A percentile compares a stretch with the other conserved stretches of the same genome.
Conservation (phyloP, 495 filamentous ascomycete species). For the Aspergillus sclerotioniger region DNA sequence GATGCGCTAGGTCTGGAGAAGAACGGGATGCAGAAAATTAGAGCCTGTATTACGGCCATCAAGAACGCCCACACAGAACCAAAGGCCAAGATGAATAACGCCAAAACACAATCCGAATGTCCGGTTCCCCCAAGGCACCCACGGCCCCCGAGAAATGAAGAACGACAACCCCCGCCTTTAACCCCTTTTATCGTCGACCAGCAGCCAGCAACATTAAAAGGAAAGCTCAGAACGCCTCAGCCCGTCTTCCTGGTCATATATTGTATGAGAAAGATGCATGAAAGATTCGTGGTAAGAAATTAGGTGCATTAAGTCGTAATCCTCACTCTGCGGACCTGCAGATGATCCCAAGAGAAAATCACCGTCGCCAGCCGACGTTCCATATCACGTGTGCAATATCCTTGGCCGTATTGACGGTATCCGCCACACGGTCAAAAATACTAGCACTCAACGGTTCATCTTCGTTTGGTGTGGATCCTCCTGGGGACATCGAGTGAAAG, state of each 20-base stretch:
- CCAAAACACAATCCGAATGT: not conserved
- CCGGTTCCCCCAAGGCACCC: not conserved
- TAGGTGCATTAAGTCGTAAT: not conserved
- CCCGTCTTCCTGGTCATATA: conserved; percentile 1
- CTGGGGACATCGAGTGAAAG: conserved; percentile 69
- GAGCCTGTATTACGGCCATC: not conserved
- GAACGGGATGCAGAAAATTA: not conserved
- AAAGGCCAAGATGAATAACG: not conserved
- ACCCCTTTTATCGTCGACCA: not conserved
- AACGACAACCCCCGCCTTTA: not conserved
- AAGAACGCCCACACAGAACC: not conserved
- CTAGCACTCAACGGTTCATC: conserved; percentile 52
- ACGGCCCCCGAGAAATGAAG: not conserved
- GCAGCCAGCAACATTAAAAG: not conserved
- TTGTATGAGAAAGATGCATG: not conserved
- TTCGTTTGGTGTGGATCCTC: conserved; percentile 85
- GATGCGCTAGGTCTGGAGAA: not conserved
- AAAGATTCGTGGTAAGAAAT: not conserved
- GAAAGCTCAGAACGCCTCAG: conserved; percentile 9
- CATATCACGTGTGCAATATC: conserved; percentile 97
- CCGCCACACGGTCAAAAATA: conserved; percentile 78
- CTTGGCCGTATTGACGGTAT: conserved; percentile 93
- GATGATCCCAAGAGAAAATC: not conserved
- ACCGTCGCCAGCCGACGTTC: conserved; percentile 94
- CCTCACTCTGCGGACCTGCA: not conserved